Percentiles rank a stretch among this genome's conserved stretches.
These are phyloP conservation scores for Pyracantha coccinea DNA, from an alignment of 331 rosid genomes.

Conservation along the genomic window DNA sequence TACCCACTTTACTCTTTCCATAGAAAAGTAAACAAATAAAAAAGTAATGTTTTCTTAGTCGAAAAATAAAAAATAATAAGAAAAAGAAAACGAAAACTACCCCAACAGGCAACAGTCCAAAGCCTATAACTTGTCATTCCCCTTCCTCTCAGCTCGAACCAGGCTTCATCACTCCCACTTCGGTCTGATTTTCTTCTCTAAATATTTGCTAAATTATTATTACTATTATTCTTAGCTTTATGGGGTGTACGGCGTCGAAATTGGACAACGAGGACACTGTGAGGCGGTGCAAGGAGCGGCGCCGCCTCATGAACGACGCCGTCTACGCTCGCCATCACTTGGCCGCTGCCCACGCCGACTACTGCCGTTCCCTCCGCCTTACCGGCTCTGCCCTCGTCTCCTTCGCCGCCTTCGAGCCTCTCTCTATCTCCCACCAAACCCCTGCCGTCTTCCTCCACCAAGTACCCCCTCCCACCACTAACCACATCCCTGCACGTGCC, in stretches of 20 bases:
- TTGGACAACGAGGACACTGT: slow-evolving; percentile 91
- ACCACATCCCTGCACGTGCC: slow-evolving; percentile 19
- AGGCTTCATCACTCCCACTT: neutral
- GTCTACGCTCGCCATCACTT: slow-evolving; percentile 80
- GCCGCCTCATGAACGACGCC: slow-evolving; percentile 84
- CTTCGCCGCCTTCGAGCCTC: slow-evolving; percentile 68
- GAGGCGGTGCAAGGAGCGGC: slow-evolving; percentile 90
- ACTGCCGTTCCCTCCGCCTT: slow-evolving; percentile 80
- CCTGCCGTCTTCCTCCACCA: slow-evolving; percentile 76
- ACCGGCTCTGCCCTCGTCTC: slow-evolving; percentile 79
- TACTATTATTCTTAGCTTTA: neutral
- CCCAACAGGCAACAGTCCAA: neutral
- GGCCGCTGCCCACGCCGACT: slow-evolving; percentile 94
- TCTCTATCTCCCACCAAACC: slow-evolving; percentile 65
- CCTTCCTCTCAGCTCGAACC: neutral
- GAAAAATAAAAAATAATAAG: neutral
- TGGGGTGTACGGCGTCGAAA: slow-evolving; percentile 95
- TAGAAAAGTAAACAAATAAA: neutral
- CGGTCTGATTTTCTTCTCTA: neutral
- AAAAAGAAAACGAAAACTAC: neutral
- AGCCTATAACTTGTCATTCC: neutral
- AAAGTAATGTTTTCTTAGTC: too few relatives aligned
- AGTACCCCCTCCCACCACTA: slow-evolving; percentile 2
- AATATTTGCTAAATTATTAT: neutral
- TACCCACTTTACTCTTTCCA: neutral